Conservation (phyloP, 2,329 filamentous ascomycete genomes). For the Verticillium albo-atrum region DNA sequence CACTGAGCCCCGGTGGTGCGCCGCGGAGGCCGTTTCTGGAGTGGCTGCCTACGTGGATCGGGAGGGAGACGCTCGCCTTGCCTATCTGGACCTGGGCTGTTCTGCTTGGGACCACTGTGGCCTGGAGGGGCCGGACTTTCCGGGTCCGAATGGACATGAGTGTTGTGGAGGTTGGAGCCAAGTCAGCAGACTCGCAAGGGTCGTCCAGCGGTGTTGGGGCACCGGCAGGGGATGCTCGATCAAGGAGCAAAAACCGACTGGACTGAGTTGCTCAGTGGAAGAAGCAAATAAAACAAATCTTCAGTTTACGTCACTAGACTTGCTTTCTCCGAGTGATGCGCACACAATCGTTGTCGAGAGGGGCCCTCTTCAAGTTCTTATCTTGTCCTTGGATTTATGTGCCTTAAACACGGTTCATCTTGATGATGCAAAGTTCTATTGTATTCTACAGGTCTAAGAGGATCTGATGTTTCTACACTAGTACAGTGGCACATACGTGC, state of each 20-base stretch:
- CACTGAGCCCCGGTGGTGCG: constrained; percentile 27
- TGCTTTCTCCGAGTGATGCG: too few species aligned
- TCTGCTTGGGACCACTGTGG: constrained; percentile 78
- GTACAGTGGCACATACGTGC: constrained; percentile 13
- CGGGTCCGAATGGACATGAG: constrained; percentile 80
- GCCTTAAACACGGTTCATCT: too few species aligned
- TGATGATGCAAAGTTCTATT: not conserved
- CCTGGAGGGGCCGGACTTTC: constrained; percentile 82
- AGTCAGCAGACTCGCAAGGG: not conserved
- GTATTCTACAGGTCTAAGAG: not conserved
- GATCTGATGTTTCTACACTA: not conserved
- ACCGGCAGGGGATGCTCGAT: not conserved
- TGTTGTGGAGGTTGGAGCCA: constrained; percentile 46
- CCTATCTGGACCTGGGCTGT: constrained; percentile 92
- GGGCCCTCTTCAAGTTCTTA: too few species aligned
- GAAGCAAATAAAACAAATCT: too few species aligned
- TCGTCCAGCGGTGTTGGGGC: not conserved
- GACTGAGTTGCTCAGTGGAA: not conserved
- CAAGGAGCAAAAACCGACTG: not conserved
- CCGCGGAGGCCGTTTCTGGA: constrained; percentile 55
- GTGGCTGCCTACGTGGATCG: constrained; percentile 82
- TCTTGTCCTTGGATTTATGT: too few species aligned
- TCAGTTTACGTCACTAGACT: too few species aligned
- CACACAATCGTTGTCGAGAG: too few species aligned
- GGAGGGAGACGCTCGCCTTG: constrained; percentile 74